phyloP scores from a whole-genome alignment of 441 rosid species.

The Pelargonium fulgidum region DNA sequence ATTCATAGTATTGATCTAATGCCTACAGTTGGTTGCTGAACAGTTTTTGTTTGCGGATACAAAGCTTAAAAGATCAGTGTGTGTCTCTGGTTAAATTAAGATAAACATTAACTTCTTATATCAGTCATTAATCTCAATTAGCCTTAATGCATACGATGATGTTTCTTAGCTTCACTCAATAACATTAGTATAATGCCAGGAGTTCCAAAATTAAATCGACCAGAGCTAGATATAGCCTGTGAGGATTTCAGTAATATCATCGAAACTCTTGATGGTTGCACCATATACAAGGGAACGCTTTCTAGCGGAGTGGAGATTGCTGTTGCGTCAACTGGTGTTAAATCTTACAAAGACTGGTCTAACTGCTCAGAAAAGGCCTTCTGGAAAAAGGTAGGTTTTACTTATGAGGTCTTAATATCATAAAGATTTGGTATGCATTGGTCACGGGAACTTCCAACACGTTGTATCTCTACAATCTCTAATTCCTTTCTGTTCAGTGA shows the following conservation, averaged over 20 bases:
- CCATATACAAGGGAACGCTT: constrained; percentile 71
- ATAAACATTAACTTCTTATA: too few relatives aligned
- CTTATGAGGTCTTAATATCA: constrained; percentile 3
- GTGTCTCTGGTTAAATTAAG: too few relatives aligned
- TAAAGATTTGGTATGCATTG: neutral
- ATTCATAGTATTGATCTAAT: neutral
- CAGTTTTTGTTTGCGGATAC: neutral
- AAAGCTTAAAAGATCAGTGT: too few relatives aligned
- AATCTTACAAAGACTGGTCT: constrained; percentile 53
- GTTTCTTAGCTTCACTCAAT: too few relatives aligned
- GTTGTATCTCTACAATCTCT: neutral
- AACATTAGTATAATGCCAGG: constrained; percentile 33
- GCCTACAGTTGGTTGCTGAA: neutral
- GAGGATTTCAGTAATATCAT: constrained; percentile 90
- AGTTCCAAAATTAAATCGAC: constrained; percentile 80
- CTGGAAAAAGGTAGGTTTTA: constrained; percentile 47
- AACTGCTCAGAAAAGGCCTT: constrained; percentile 47
- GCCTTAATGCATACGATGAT: too few relatives aligned
- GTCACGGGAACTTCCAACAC: neutral
- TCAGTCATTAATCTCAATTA: too few relatives aligned
- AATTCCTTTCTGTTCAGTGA: too few relatives aligned
- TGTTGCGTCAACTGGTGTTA: constrained; percentile 44
- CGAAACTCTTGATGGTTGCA: constrained; percentile 37
- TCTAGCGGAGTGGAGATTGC: constrained; percentile 90
- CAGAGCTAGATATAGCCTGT: constrained; percentile 80